Percentiles rank a stretch among this genome's conserved stretches.
Evolutionary conservation across 164 flowering plant genomes (phyloP).

Genomic region (Cinnamomum chago): DNA sequence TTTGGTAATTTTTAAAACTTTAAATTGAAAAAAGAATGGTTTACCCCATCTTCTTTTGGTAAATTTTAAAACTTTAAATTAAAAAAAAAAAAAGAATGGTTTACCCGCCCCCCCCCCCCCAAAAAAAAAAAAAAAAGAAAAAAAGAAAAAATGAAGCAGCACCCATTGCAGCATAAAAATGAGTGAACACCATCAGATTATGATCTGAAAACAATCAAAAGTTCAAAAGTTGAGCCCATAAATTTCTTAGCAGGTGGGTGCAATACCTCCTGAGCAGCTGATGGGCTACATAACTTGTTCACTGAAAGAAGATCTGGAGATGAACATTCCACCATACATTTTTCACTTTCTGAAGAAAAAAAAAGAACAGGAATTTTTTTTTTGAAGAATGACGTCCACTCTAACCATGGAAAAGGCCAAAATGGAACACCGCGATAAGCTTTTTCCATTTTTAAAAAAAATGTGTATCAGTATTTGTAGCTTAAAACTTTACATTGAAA

Average conservation of each 20-base stretch:
- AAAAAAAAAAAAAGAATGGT: too few species aligned
- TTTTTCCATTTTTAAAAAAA: too few species aligned
- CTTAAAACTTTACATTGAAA: slow-evolving; percentile 44
- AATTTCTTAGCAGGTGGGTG: not conserved
- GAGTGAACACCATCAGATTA: not conserved
- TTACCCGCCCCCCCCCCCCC: too few species aligned
- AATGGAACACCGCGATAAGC: too few species aligned
- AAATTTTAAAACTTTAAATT: too few species aligned
- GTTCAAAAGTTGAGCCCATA: not conserved
- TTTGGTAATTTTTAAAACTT: too few species aligned
- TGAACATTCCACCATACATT: not conserved
- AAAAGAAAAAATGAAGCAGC: too few species aligned
- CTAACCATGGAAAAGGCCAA: not conserved
- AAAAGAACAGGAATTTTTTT: too few species aligned
- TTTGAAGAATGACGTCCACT: not conserved
- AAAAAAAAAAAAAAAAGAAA: too few species aligned
- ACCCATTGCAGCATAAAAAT: not conserved
- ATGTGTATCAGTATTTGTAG: not conserved
- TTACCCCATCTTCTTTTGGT: too few species aligned
- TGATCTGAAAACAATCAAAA: not conserved
- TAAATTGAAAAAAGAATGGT: too few species aligned
- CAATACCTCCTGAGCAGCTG: not conserved
- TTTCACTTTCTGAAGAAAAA: not conserved
- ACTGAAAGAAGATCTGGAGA: not conserved
- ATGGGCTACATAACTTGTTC: not conserved